Evolutionary conservation across 2,329 filamentous ascomycete genomes (phyloP), one percentile per base, ranked within the genome.

Genomic region (Colletotrichum neosansevieriae): DNA sequence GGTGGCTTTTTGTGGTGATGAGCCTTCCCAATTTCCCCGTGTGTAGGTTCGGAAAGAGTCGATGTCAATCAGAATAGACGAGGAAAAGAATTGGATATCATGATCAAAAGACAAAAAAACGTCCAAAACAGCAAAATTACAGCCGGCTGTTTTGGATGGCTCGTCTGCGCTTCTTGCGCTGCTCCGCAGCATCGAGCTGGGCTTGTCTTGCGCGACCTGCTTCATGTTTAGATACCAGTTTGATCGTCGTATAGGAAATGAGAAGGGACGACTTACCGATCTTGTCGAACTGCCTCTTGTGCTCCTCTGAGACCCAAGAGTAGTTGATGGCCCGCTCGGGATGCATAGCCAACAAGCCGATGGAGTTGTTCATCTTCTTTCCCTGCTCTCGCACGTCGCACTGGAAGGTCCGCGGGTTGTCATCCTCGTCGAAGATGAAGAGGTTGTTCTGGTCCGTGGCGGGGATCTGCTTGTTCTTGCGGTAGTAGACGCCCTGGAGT

Each of bases 261-360:
- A 42, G 11, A 10, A 11, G 7, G 15, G 21, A 29, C 24, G 7
- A 75, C 77, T 71, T 69, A 79, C 77, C 68, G 11, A 77, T 44
- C 29, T 72, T 59, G 17, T 71, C 71, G 5, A 76, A 76, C 15
- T 67, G 57, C 44, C 70, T 54, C 40, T 74, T 74, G 58, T 74
- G 49, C 47, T 74, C 71, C 4, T 61, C 40, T 17, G 63, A 56
- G 2, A 80, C 74, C 78, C 78, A 80, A 6, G 69, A 21, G 59
- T 79, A 80, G 9, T 70, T 64, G 63, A 79, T 71, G 2, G 78
- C 78, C 11, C 76, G 72, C 29, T 79, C 78, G 0, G 78, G 78
- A 36, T 74, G 79, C 24, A 79, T 73, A 63, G 75, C 73, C 7
- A 75, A 49, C 32, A 80, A 72, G 17, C 72, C 71, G 64, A 72